phyloP scores from a whole-genome alignment of 2,329 filamentous ascomycete species.

The Lecanicillium sp. region DNA sequence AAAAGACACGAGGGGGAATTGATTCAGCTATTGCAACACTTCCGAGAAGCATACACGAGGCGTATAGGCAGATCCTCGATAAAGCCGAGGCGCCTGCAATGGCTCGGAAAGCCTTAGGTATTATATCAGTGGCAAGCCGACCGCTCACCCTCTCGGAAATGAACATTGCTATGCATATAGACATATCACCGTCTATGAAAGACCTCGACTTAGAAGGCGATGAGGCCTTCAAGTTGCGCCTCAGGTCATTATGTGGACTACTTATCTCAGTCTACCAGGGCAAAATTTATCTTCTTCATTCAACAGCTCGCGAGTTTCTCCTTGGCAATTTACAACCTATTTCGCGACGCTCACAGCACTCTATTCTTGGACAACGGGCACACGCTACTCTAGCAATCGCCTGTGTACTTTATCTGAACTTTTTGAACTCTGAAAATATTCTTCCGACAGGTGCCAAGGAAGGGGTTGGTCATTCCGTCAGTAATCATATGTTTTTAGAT shows the following conservation, averaged over 20 bases:
- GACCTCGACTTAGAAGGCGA: slow-evolving; percentile 16
- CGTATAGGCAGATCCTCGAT: slow-evolving; percentile 20
- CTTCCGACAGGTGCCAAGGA: too few relatives aligned
- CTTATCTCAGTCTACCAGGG: slow-evolving; percentile 19
- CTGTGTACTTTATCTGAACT: too few relatives aligned
- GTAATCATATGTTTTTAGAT: too few relatives aligned
- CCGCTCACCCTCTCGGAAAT: slow-evolving; percentile 20
- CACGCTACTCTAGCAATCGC: too few relatives aligned
- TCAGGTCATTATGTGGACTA: slow-evolving; percentile 18
- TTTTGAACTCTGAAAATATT: too few relatives aligned
- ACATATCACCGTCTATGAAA: slow-evolving; percentile 7
- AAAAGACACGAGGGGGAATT: slow-evolving; percentile 13
- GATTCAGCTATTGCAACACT: slow-evolving; percentile 14
- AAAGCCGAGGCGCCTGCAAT: slow-evolving; percentile 9
- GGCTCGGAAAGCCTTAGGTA: slow-evolving; percentile 14
- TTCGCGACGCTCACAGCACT: too few relatives aligned
- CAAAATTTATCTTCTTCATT: slow-evolving; percentile 21
- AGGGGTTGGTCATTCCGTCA: too few relatives aligned
- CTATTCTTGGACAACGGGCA: too few relatives aligned
- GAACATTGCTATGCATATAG: slow-evolving; percentile 17
- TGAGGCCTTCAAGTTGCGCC: slow-evolving; percentile 11
- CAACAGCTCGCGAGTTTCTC: slow-evolving; percentile 24
- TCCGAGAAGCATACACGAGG: slow-evolving; percentile 19
- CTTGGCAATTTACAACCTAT: too few relatives aligned
- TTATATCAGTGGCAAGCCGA: slow-evolving; percentile 18